Conservation (phyloP, 495 filamentous ascomycete genomes). For the Xylaria sp. region DNA sequence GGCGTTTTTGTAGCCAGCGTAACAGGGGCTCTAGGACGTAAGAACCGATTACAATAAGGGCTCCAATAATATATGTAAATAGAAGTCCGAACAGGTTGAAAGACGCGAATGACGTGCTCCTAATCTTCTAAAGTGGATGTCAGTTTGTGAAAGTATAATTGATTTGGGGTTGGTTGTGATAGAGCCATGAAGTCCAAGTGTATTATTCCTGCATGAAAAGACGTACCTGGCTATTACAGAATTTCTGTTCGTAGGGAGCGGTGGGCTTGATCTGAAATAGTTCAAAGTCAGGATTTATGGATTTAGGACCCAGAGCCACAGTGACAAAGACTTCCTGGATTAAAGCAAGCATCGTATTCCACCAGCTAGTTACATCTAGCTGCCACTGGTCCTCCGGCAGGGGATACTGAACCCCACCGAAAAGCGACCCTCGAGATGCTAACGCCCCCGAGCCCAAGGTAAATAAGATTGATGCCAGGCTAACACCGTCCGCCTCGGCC, state of each 20-base stretch:
- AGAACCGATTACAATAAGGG: conserved; percentile 15
- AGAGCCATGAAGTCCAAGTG: too few relatives aligned
- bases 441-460: background rate
- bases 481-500: background rate
- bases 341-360: background rate
- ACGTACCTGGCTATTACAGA: conserved; percentile 26
- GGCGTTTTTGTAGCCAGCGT: background rate
- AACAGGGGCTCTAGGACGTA: conserved; percentile 15
- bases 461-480: background rate
- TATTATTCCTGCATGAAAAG: too few relatives aligned
- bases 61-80: conserved; percentile 22
- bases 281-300: too few relatives aligned
- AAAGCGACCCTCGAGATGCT: background rate
- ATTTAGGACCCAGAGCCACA: background rate
- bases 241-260: background rate
- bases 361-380: conserved; percentile 1
- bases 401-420: background rate
- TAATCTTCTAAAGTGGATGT: conserved; percentile 34
- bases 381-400: conserved; percentile 13
- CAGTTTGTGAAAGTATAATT: too few relatives aligned
- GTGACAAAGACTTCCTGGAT: background rate
- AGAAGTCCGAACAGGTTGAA: conserved; percentile 31
- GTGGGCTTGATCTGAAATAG: background rate
- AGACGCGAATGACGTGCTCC: conserved; percentile 20
- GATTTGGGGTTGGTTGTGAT: too few relatives aligned